phyloP scores from a whole-genome alignment of 805 yeast genomes.

The Schizosaccharomyces cryophilus region DNA sequence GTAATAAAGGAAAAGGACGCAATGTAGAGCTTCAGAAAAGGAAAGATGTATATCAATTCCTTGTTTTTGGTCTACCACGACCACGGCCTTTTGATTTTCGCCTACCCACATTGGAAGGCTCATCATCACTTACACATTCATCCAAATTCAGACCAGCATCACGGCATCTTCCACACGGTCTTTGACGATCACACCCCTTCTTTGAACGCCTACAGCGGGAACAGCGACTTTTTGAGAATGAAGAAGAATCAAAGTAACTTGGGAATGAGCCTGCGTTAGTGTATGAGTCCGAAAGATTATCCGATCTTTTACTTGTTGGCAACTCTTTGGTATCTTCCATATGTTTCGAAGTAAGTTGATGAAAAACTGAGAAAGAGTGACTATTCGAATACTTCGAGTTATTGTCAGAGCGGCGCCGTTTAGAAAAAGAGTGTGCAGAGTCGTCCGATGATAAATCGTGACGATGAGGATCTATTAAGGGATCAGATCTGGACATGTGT shows the following conservation, averaged over 20 bases:
- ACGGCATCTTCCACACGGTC: slow-evolving; percentile 2
- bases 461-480: not conserved
- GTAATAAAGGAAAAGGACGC: no score
- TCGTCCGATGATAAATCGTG: not conserved
- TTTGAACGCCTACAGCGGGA: not conserved
- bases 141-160: not conserved
- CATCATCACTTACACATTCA: slow-evolving; percentile 2
- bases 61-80: not conserved
- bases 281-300: not conserved
- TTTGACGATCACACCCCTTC: slow-evolving; percentile 2
- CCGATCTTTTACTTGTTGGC: not conserved
- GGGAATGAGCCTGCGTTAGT: not conserved
- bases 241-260: not conserved
- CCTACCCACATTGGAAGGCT: not conserved
- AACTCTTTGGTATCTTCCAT: no score
- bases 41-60: not conserved
- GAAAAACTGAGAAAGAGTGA: no score
- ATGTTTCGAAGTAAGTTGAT: no score
- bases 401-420: not conserved
- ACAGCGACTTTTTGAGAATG: not conserved
- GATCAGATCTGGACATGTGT: no score
- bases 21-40: no score
- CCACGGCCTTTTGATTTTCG: not conserved
- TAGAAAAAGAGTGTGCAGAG: not conserved
- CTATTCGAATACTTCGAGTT: not conserved